Percentiles rank a stretch among this genome's conserved stretches.
Conservation (phyloP, 2,329 filamentous ascomycete species). For the Aspergillus persii region DNA sequence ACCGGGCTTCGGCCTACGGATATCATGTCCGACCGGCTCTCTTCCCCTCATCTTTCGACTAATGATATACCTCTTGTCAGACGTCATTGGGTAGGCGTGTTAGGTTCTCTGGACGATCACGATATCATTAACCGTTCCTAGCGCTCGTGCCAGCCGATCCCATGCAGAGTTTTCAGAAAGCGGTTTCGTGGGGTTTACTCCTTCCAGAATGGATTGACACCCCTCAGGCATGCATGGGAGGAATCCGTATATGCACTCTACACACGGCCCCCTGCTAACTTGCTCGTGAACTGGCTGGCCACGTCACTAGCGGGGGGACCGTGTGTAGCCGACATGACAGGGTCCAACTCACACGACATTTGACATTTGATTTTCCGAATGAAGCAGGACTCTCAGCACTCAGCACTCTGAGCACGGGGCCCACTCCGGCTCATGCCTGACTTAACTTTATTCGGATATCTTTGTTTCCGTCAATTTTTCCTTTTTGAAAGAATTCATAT, state of each 20-base stretch:
- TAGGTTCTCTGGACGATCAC: constrained; percentile 8
- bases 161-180: constrained; percentile 1
- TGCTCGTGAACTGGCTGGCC: neutral
- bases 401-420: neutral
- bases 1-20: neutral
- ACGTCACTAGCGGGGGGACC: constrained; percentile 2
- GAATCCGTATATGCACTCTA: neutral
- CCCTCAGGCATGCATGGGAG: neutral
- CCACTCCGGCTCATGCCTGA: neutral
- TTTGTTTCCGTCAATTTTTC: constrained; percentile 5
- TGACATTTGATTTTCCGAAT: neutral
- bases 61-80: neutral
- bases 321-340: constrained; percentile 1
- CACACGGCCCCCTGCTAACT: neutral
- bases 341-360: constrained; percentile 1
- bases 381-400: neutral
- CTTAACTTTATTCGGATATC: constrained; percentile 3
- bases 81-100: constrained; percentile 6
- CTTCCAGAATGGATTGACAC: constrained; percentile 15
- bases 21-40: neutral
- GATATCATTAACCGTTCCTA: constrained; percentile 12
- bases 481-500: neutral
- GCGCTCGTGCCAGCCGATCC: constrained; percentile 9
- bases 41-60: neutral
- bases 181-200: constrained; percentile 15